phyloP scores from a whole-genome alignment of 1,139 yeast genomes.

The Yamadazyma friedrichii region DNA sequence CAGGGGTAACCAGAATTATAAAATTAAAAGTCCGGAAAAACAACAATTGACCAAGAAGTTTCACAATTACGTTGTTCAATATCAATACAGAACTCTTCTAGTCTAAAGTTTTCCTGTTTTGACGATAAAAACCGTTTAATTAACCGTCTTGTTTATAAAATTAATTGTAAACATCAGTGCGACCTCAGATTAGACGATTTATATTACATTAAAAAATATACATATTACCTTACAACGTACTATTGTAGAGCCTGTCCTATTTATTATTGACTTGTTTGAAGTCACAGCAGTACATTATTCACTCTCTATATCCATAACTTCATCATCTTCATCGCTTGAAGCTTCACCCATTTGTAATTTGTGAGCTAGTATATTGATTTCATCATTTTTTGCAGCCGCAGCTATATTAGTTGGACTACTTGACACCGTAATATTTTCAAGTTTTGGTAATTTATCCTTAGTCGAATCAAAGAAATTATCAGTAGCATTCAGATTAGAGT shows the following conservation, averaged over 20 bases:
- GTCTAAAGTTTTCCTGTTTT: too few species aligned
- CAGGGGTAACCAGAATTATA: background rate
- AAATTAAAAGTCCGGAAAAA: background rate
- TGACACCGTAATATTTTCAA: background rate
- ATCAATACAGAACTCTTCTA: too few species aligned
- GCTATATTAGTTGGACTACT: constrained; percentile 10
- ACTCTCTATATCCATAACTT: constrained; percentile 64
- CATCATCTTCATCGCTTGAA: constrained; percentile 59
- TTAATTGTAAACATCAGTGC: too few species aligned
- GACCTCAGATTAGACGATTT: too few species aligned
- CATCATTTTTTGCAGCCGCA: constrained; percentile 13
- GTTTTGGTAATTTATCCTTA: background rate
- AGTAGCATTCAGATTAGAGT: constrained; percentile 48
- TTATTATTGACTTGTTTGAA: background rate
- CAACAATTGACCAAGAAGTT: too few species aligned
- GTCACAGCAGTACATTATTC: constrained; percentile 26
- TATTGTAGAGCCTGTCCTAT: too few species aligned
- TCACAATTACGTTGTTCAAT: too few species aligned
- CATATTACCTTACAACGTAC: too few species aligned
- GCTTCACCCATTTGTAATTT: constrained; percentile 51
- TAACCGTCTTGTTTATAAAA: too few species aligned
- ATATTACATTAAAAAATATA: too few species aligned
- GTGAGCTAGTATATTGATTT: constrained; percentile 34
- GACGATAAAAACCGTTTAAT: too few species aligned
- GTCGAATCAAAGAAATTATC: constrained; percentile 21